These are phyloP conservation scores for Diaporthe longicolla DNA, from an alignment of 2,329 filamentous ascomycete species.

Conservation along the genomic window DNA sequence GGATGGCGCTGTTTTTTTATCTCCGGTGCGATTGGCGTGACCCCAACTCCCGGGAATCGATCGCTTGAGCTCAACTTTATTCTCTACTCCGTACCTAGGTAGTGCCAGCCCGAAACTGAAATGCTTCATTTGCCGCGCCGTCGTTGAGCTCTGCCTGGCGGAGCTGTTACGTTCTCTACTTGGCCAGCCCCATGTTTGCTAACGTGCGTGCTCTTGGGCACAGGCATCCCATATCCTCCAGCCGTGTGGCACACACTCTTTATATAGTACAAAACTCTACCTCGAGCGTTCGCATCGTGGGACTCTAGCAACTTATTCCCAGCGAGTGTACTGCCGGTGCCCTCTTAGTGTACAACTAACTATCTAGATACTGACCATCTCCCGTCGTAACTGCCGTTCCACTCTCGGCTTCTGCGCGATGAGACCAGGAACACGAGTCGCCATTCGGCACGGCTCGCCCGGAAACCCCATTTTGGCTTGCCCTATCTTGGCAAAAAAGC, in stretches of 20 bases:
- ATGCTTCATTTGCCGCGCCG: not conserved
- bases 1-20: not conserved
- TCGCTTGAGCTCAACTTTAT: constrained; percentile 10
- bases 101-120: no score
- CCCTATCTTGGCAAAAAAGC: not conserved
- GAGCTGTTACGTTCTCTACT: no score
- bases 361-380: not conserved
- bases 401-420: not conserved
- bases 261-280: not conserved
- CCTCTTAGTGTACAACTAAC: not conserved
- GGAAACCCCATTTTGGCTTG: not conserved
- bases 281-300: not conserved
- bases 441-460: not conserved
- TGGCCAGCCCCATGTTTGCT: not conserved
- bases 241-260: not conserved
- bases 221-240: not conserved
- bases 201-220: not conserved
- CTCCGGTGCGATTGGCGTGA: not conserved
- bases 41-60: not conserved
- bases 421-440: constrained; percentile 5
- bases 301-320: not conserved
- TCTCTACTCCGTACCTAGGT: not conserved
- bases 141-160: no score
- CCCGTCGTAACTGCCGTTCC: not conserved
- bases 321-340: not conserved